These are phyloP conservation scores for Sarcodon sp. DNA, from an alignment of 768 basidiomycete species.

Conservation along the genomic window DNA sequence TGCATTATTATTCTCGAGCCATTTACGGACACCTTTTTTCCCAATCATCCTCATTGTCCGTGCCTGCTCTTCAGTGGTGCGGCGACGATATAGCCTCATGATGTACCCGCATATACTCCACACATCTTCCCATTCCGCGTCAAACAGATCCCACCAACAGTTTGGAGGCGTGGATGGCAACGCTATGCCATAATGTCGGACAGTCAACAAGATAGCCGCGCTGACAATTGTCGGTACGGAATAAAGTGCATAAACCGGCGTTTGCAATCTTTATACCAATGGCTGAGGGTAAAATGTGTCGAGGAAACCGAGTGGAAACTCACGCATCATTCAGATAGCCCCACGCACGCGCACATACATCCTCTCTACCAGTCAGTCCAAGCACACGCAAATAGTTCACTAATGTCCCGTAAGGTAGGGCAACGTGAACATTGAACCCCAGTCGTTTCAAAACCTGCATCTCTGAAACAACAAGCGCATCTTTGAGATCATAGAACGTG, in stretches of 20 bases:
- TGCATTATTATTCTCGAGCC: slow-evolving; percentile 52
- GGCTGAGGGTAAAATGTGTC: slow-evolving; percentile 1
- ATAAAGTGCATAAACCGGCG: slow-evolving; percentile 84
- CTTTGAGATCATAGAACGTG: slow-evolving; percentile 90
- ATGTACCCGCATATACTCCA: slow-evolving; percentile 77
- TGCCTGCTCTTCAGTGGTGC: slow-evolving; percentile 30
- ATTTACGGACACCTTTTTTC: slow-evolving; percentile 71
- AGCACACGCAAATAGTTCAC: slow-evolving; percentile 90
- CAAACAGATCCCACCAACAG: slow-evolving; percentile 93
- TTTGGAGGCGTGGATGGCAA: slow-evolving; percentile 60
- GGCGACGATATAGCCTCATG: slow-evolving; percentile 64
- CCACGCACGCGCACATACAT: slow-evolving; percentile 76
- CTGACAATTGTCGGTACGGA: slow-evolving; percentile 84
- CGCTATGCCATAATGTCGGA: slow-evolving; percentile 56
- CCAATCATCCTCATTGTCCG: slow-evolving; percentile 44
- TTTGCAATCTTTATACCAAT: slow-evolving; percentile 62
- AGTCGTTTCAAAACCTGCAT: slow-evolving; percentile 97
- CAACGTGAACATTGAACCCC: slow-evolving; percentile 90
- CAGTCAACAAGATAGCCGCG: slow-evolving; percentile 75
- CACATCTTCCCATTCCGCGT: slow-evolving; percentile 82
- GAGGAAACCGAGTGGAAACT: slow-evolving; percentile 19
- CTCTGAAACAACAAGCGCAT: slow-evolving; percentile 86
- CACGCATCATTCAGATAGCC: slow-evolving; percentile 94
- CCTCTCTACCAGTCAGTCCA: slow-evolving; percentile 62
- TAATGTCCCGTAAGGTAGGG: slow-evolving; percentile 86